phyloP scores from a whole-genome alignment of 306 rosid genomes.

The Senna siamea region DNA sequence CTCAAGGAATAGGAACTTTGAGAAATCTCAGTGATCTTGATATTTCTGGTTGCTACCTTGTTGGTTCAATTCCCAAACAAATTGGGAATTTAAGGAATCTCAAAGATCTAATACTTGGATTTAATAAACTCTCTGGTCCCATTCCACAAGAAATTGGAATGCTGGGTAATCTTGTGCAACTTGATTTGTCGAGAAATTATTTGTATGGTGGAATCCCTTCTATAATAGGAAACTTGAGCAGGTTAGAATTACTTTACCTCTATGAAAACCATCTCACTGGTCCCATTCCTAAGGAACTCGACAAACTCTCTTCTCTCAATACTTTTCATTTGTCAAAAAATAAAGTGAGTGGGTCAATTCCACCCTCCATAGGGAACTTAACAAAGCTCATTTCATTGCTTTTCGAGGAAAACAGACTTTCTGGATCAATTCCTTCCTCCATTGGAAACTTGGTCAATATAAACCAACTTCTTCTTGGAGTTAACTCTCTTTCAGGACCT shows the following conservation, averaged over 20 bases:
- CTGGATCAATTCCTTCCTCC: background rate
- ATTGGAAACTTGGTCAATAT: background rate
- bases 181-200: background rate
- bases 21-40: background rate
- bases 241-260: background rate
- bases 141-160: conserved; percentile 12
- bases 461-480: accelerated
- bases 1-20: conserved; percentile 27
- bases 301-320: background rate
- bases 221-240: conserved; percentile 14
- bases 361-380: background rate
- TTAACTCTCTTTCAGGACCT: background rate
- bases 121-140: background rate
- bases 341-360: background rate
- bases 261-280: background rate
- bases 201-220: background rate
- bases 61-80: background rate
- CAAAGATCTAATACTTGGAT: accelerated
- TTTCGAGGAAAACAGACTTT: background rate
- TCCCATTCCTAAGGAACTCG: background rate
- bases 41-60: background rate
- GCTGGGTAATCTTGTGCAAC: background rate
- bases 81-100: conserved; percentile 11
- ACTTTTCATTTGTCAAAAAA: background rate
- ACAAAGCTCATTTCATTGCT: background rate